Conservation (phyloP, 768 basidiomycete genomes). For the Leccinellum rugosiceps region DNA sequence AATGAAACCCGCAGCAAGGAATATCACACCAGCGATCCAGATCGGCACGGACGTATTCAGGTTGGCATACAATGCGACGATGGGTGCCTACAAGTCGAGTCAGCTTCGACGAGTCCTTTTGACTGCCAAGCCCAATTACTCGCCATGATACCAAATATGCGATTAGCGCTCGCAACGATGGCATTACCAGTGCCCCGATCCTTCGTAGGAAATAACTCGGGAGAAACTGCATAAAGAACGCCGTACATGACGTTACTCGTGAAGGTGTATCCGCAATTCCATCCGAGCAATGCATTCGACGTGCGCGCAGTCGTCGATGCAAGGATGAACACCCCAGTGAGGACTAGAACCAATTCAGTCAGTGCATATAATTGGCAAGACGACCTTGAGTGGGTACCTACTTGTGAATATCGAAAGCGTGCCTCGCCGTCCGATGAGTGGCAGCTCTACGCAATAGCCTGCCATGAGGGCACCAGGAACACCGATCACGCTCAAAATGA, state of each 20-base stretch:
- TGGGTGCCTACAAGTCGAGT: conserved; percentile 36
- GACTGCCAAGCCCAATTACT: conserved; percentile 10
- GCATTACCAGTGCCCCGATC: conserved; percentile 57
- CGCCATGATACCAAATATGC: conserved; percentile 59
- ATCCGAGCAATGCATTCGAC: conserved; percentile 49
- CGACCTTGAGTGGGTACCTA: conserved; percentile 13
- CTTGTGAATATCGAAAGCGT: conserved; percentile 50
- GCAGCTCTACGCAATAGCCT: conserved; percentile 51
- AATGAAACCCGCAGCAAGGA: conserved; percentile 47
- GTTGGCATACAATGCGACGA: conserved; percentile 49
- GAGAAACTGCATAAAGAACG: conserved; percentile 40
- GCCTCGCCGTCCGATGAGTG: conserved; percentile 49
- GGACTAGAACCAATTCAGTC: conserved; percentile 23
- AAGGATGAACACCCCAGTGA: conserved; percentile 59
- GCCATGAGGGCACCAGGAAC: conserved; percentile 56
- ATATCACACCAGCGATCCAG: conserved; percentile 51
- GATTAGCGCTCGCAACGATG: conserved; percentile 48
- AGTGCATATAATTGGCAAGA: neutral
- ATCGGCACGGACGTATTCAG: conserved; percentile 50
- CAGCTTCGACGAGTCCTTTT: neutral
- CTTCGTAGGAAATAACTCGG: conserved; percentile 53
- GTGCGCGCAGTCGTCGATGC: conserved; percentile 53
- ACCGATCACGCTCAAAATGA: conserved; percentile 55
- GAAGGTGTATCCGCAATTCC: conserved; percentile 60
- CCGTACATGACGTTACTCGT: conserved; percentile 58